Base-by-base conservation (phyloP, 805 yeast genomes). In the Metschnikowia arizonensis region DNA sequence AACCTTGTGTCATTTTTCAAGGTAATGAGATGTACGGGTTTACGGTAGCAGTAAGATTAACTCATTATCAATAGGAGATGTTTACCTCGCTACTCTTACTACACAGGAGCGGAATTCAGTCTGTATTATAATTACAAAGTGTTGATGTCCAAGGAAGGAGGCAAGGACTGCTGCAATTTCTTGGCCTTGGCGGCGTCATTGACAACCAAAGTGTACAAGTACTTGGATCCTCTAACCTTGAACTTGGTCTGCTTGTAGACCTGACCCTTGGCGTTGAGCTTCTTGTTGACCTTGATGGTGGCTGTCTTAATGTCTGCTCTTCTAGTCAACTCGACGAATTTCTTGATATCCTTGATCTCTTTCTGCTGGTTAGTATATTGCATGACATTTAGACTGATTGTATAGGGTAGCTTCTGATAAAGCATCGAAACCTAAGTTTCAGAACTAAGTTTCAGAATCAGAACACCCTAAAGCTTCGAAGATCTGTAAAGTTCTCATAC, bases 151-250 rank as follows among this genome's bases (percentile, higher is more conserved):
- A 86, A 81, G 65, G 86, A 81, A 72, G 99, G 96, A 74, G 98
- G 97, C 67, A 93, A 81, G 67, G 98, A 86, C 81, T 90, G 97
- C 69, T 87, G 83, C 78, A 93, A 82, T 82, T 93, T 93, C 85
- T 87, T 83, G 66, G 98, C 98, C 83, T 89, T 90, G 74, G 88
- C 85, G 67, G 88, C 85, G 74, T 93, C 98, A 79, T 85, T 82
- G 67, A 93, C 91, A 62, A 86, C 86, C 75, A 91, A 81, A 63
- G 99, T 93, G 87, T 93, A 93, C 69, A 88, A 83, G 81, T 86
- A 74, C 74, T 80, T 88, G 57, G 96, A 67, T 74, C 97, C 97
- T 83, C 98, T 89, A 68, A 93, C 88, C 87, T 93, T 93, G 90
- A 93, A 93, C 79, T 93, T 93, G 79, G 97, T 89, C 78, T 86